Evolutionary conservation across 2,329 filamentous ascomycete species (phyloP).

Genomic region (Verticillium longisporum): DNA sequence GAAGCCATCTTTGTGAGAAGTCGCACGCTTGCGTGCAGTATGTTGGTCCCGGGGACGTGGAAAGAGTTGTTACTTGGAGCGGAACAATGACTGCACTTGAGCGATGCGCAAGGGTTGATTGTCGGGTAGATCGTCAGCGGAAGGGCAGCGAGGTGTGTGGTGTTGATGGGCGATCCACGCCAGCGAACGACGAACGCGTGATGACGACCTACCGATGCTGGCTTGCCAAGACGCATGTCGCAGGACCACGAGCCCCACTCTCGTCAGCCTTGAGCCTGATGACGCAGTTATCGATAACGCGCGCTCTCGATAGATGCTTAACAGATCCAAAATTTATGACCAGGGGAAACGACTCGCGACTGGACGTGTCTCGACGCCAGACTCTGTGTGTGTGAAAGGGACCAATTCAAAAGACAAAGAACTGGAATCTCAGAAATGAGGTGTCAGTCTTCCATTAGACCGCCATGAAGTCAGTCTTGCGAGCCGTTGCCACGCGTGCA

Average conservation of each 20-base stretch:
- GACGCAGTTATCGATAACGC: conserved; percentile 3
- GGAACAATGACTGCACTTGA: background rate
- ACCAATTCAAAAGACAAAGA: background rate
- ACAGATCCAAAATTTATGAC: conserved; percentile 9
- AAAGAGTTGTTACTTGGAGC: background rate
- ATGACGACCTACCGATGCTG: conserved; percentile 11
- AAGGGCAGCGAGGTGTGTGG: background rate
- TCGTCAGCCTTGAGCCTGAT: background rate
- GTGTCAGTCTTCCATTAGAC: background rate
- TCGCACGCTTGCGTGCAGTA: background rate
- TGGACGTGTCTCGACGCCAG: background rate
- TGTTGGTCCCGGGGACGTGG: background rate
- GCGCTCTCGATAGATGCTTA: conserved; percentile 1
- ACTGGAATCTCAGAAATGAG: conserved; percentile 4
- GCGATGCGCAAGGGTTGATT: background rate
- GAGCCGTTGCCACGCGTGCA: conserved; percentile 2
- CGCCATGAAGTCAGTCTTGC: conserved; percentile 10
- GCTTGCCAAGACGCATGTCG: conserved; percentile 5
- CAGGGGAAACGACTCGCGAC: background rate
- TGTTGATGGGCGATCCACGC: background rate
- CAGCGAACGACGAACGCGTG: conserved; percentile 5
- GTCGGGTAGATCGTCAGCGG: background rate
- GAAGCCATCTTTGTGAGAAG: conserved; percentile 51
- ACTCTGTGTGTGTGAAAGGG: conserved; percentile 1
- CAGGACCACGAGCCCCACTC: background rate